These are phyloP conservation scores for Lasiosphaeria miniovina DNA, from an alignment of 495 filamentous ascomycete species.

Conservation along the genomic window DNA sequence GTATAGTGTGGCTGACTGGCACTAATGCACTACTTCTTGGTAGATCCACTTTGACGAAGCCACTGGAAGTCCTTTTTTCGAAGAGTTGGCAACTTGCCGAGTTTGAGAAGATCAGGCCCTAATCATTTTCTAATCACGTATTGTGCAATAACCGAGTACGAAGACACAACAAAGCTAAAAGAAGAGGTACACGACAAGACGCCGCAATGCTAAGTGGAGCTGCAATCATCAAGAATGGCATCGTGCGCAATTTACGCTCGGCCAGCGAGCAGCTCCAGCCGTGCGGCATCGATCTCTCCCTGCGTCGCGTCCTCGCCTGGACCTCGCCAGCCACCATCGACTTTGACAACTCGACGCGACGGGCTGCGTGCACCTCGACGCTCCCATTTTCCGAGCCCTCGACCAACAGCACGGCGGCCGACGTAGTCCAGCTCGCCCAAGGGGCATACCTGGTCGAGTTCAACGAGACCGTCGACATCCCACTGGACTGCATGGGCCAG, in stretches of 20 bases:
- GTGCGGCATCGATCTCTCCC: not conserved
- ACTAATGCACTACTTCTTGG: too few relatives aligned
- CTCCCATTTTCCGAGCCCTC: not conserved
- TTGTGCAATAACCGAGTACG: too few relatives aligned
- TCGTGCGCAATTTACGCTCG: conserved; percentile 3
- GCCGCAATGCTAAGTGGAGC: not conserved
- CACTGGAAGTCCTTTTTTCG: too few relatives aligned
- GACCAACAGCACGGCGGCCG: not conserved
- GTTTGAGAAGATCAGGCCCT: too few relatives aligned
- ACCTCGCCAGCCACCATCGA: conserved; percentile 3
- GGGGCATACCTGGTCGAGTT: conserved; percentile 7
- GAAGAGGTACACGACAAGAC: too few relatives aligned
- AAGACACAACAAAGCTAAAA: too few relatives aligned
- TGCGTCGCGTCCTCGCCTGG: not conserved
- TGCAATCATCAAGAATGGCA: conserved; percentile 1
- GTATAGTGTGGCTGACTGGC: too few relatives aligned
- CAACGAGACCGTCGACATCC: conserved; percentile 4
- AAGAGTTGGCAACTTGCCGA: too few relatives aligned
- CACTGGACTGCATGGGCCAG: conserved; percentile 8
- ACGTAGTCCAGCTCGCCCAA: not conserved
- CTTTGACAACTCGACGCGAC: conserved; percentile 1
- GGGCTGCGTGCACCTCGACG: not conserved
- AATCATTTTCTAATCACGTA: too few relatives aligned
- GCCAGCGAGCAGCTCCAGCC: not conserved
- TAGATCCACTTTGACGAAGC: too few relatives aligned